Percentiles rank a stretch among this genome's conserved stretches.
Conservation (phyloP, 768 basidiomycete genomes). For the Sporobolomyces pararoseus region DNA sequence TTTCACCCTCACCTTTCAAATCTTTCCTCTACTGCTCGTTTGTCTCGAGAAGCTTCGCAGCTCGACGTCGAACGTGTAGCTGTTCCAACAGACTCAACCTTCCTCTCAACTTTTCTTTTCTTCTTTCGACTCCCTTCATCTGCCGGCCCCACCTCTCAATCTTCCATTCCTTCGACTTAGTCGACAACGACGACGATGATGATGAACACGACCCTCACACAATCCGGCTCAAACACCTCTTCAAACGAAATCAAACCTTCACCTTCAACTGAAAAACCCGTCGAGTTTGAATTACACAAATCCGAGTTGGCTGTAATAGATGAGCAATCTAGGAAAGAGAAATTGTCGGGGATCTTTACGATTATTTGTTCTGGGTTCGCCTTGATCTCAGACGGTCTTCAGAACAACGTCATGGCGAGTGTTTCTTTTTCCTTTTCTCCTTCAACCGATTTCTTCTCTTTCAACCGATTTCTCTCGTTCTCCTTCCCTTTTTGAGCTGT, state of each 20-base stretch:
- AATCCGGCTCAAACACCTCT: conserved; percentile 5
- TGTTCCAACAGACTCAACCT: too few relatives aligned
- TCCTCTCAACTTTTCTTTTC: too few relatives aligned
- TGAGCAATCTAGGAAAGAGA: conserved; percentile 46
- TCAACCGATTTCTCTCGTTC: too few relatives aligned
- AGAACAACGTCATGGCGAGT: conserved; percentile 27
- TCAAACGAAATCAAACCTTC: not conserved
- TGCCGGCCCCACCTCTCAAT: not conserved
- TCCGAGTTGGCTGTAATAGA: not conserved
- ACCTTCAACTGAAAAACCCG: not conserved
- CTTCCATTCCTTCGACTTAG: not conserved
- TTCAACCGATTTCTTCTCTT: too few relatives aligned
- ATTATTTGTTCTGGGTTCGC: conserved; percentile 65
- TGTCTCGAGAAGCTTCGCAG: too few relatives aligned
- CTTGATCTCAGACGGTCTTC: conserved; percentile 61
- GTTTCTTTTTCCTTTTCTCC: not conserved
- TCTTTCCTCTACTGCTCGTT: not conserved
- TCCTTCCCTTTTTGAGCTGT: too few relatives aligned
- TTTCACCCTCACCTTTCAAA: not conserved
- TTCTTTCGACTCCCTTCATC: not conserved
- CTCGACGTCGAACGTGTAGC: too few relatives aligned
- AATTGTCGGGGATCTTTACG: conserved; percentile 61
- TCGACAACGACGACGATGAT: not conserved
- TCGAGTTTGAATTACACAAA: not conserved
- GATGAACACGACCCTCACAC: not conserved